Conservation (phyloP, 1,284 basidiomycete genomes). For the Exobasidium rhododendri region DNA sequence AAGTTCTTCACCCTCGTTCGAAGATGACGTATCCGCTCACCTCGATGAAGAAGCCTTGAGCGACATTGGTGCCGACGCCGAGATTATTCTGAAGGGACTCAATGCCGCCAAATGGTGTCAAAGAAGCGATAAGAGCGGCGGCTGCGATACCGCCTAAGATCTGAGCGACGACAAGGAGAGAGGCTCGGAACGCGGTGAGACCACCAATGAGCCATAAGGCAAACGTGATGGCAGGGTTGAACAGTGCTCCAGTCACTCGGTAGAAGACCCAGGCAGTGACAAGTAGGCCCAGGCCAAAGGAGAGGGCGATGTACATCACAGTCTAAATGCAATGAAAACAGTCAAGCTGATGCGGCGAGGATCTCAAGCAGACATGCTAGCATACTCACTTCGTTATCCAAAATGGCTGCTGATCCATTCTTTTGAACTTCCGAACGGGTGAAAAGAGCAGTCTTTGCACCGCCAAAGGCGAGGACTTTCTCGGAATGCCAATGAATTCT, state of each 20-base stretch:
- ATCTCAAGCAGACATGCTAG: no score
- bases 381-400: background rate
- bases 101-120: constrained; percentile 54
- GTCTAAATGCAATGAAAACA: constrained; percentile 17
- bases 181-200: constrained; percentile 55
- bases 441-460: constrained; percentile 10
- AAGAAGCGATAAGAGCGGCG: constrained; percentile 56
- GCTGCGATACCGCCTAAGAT: constrained; percentile 58
- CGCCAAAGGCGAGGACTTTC: constrained; percentile 6
- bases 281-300: constrained; percentile 35
- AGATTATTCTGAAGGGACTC: constrained; percentile 55
- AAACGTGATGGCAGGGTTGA: constrained; percentile 55
- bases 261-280: constrained; percentile 66
- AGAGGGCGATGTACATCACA: constrained; percentile 36
- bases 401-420: background rate
- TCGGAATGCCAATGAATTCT: background rate
- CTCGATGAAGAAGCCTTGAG: constrained; percentile 55
- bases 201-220: constrained; percentile 58
- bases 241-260: constrained; percentile 65
- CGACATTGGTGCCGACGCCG: constrained; percentile 39
- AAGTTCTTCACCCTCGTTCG: background rate
- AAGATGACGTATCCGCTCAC: constrained; percentile 24
- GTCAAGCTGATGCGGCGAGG: no score
- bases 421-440: background rate
- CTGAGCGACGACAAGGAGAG: constrained; percentile 56